phyloP scores from a whole-genome alignment of 2,329 filamentous ascomycete species.

The Botryotinia calthae region DNA sequence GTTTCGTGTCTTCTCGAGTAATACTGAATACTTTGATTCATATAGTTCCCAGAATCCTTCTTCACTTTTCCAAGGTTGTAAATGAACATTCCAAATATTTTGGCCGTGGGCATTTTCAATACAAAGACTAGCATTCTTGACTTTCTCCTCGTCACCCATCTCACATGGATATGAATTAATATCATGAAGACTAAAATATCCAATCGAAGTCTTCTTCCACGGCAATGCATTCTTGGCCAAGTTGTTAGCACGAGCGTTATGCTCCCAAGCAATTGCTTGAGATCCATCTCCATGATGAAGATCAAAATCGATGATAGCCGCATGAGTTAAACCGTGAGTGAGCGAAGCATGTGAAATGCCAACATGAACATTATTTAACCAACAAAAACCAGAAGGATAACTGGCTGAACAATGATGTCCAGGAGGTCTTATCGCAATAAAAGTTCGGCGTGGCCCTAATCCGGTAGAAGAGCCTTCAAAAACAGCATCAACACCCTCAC shows the following conservation, averaged over 20 bases:
- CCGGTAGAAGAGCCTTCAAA: slow-evolving; percentile 54
- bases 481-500: slow-evolving; percentile 85
- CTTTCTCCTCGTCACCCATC: slow-evolving; percentile 86
- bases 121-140: slow-evolving; percentile 90
- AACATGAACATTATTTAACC: slow-evolving; percentile 97
- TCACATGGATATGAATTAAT: slow-evolving; percentile 99
- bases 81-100: slow-evolving; percentile 92
- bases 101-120: slow-evolving; percentile 93
- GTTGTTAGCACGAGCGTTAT: slow-evolving; percentile 68
- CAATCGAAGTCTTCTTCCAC: slow-evolving; percentile 83
- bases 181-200: slow-evolving; percentile 95
- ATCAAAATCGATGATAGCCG: slow-evolving; percentile 66
- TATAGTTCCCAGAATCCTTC: slow-evolving; percentile 90
- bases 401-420: slow-evolving; percentile 92
- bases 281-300: slow-evolving; percentile 94
- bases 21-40: slow-evolving; percentile 68
- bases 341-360: slow-evolving; percentile 89
- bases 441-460: slow-evolving; percentile 68
- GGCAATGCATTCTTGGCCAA: slow-evolving; percentile 67
- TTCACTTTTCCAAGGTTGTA: slow-evolving; percentile 80
- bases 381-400: slow-evolving; percentile 93
- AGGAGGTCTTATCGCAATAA: slow-evolving; percentile 88
- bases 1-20: slow-evolving; percentile 76
- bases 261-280: slow-evolving; percentile 87
- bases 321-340: slow-evolving; percentile 83